phyloP scores from a whole-genome alignment of 306 rosid species.

The Prunus dulcis region DNA sequence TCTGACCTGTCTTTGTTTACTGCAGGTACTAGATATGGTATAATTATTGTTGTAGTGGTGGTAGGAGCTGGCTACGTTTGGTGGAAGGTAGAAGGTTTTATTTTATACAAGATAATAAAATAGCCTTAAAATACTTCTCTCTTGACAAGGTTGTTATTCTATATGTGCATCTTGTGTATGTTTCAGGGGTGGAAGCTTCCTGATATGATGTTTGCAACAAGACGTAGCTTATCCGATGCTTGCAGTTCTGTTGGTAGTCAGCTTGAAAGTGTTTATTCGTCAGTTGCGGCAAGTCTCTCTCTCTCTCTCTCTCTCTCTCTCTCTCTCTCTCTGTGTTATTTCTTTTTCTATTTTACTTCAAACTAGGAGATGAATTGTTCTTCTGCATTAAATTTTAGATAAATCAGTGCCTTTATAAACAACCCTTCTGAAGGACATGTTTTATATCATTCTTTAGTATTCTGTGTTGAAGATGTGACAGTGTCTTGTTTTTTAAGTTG shows the following conservation, averaged over 20 bases:
- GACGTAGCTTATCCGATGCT: constrained; percentile 85
- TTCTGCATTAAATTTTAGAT: neutral
- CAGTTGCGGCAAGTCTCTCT: constrained; percentile 54
- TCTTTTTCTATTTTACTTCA: neutral
- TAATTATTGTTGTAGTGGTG: constrained; percentile 59
- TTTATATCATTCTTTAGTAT: neutral
- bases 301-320: neutral
- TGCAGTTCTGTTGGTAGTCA: constrained; percentile 62
- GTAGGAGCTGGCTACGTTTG: constrained; percentile 80
- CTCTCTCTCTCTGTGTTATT: neutral
- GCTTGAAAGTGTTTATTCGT: constrained; percentile 68
- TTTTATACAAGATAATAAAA: neutral
- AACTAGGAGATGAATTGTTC: neutral
- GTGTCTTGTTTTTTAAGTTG: neutral
- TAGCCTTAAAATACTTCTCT: neutral
- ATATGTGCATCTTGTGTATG: constrained; percentile 18
- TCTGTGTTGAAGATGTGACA: neutral
- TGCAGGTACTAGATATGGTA: constrained; percentile 61
- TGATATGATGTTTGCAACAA: constrained; percentile 92
- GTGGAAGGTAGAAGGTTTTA: constrained; percentile 79
- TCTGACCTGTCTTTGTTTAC: constrained; percentile 14
- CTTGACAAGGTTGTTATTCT: neutral
- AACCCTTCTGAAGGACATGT: neutral
- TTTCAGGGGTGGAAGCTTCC: constrained; percentile 96
- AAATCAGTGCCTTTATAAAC: neutral